Conservation (phyloP, 257 asterid genomes). For the Penstemon newberryi region DNA sequence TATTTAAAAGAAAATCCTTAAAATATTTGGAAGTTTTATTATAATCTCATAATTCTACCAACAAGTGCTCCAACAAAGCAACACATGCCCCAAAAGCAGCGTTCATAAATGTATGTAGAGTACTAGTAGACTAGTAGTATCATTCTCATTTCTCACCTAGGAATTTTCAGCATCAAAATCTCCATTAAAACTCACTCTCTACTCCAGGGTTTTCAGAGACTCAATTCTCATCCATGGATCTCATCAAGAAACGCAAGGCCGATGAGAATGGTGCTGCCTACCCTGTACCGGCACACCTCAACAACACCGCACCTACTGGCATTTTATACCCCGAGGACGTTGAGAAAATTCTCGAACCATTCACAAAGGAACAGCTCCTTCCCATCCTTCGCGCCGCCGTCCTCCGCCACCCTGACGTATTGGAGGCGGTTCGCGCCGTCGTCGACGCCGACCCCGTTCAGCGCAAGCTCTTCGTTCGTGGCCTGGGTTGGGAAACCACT, state of each 20-base stretch:
- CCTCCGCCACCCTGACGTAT: conserved; percentile 71
- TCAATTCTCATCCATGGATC: conserved; percentile 53
- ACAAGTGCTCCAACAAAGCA: too few species aligned
- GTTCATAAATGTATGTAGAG: too few species aligned
- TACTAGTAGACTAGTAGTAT: too few species aligned
- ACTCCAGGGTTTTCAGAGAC: neutral
- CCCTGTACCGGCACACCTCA: conserved; percentile 35
- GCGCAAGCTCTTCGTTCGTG: conserved; percentile 88
- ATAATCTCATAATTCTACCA: too few species aligned
- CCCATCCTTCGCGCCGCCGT: conserved; percentile 77
- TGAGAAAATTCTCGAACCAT: conserved; percentile 75
- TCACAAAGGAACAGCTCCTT: conserved; percentile 73
- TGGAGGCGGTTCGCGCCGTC: conserved; percentile 68
- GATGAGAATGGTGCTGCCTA: conserved; percentile 78
- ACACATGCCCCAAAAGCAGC: too few species aligned
- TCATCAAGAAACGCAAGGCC: conserved; percentile 79
- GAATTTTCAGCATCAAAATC: too few species aligned
- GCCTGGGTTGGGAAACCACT: conserved; percentile 94
- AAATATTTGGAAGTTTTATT: too few species aligned
- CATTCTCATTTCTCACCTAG: too few species aligned
- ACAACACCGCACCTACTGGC: conserved; percentile 28
- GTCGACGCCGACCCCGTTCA: conserved; percentile 82
- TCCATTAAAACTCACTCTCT: too few species aligned
- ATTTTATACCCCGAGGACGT: conserved; percentile 69
- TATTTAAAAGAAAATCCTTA: too few species aligned